Evolutionary conservation across 805 yeast species (phyloP), one percentile per base, ranked within the genome.

Genomic region (Tetrapisispora nanseiensis): DNA sequence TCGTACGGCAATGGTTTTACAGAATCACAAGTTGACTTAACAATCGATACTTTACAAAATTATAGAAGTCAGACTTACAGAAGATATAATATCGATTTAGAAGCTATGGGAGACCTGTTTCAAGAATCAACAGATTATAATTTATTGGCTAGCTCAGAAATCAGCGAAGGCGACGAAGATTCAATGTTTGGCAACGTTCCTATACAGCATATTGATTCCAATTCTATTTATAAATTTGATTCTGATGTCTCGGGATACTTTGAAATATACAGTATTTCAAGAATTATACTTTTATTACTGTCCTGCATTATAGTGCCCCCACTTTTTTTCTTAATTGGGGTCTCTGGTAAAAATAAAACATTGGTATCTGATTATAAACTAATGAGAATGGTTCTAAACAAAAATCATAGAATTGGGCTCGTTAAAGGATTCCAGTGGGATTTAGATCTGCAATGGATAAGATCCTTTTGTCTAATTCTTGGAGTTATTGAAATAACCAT

Each of bases 341-440:
- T 49, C 18, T 13, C 28, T 16, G 16, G 15, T 11, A 56, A 56
- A 9, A 41, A 42, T 1, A 44, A 43, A 24, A 37, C 41, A 13
- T 51, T 59, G 11, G 26, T 51, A 3, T 40, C 51, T 11, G 57
- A 59, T 42, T 47, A 54, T 23, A 46, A 49, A 33, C 26, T 60
- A 16, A 51, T 57, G 56, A 49, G 45, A 26, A 36, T 60, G 46
- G 45, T 60, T 6, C 41, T 57, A 46, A 53, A 51, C 33, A 37
- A 44, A 18, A 47, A 54, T 23, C 55, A 56, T 43, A 48, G 59
- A 27, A 33, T 47, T 12, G 55, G 52, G 6, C 32, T 56, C 32
- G 41, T 55, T 16, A 49, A 54, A 32, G 65, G 65, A 6, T 60
- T 56, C 33, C 40, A 52, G 1, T 59, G 63, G 63, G 60, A 58